phyloP scores from a whole-genome alignment of 306 rosid species.

The Castanea crenata region DNA sequence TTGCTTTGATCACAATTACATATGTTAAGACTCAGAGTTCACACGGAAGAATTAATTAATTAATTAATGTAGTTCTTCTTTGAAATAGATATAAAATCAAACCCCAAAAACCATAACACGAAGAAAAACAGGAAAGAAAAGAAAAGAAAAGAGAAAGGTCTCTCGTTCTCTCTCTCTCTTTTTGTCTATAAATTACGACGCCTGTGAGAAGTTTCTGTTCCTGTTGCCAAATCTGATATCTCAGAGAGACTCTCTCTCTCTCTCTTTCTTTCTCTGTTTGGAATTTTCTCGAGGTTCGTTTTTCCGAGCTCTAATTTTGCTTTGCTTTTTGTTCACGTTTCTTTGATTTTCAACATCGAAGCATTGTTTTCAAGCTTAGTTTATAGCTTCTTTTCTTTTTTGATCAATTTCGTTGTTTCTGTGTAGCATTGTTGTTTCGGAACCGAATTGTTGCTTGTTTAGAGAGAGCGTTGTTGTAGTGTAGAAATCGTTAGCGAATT shows the following conservation, averaged over 20 bases:
- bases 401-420: neutral
- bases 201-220: slow-evolving; percentile 32
- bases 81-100: neutral
- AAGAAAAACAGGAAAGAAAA: no score
- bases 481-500: neutral
- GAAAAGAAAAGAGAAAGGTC: no score
- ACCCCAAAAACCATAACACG: neutral
- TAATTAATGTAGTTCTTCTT: no score
- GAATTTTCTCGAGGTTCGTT: slow-evolving; percentile 41
- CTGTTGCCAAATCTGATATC: slow-evolving; percentile 14
- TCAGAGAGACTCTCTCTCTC: slow-evolving; percentile 5
- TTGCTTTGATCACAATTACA: no score
- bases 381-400: neutral
- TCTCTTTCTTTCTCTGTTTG: neutral
- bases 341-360: slow-evolving; percentile 5
- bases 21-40: no score
- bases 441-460: slow-evolving; percentile 8
- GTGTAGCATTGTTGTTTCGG: slow-evolving; percentile 13
- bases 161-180: slow-evolving; percentile 18
- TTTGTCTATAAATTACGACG: neutral
- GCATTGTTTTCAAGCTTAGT: slow-evolving; percentile 4
- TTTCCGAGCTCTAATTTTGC: slow-evolving; percentile 11
- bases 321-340: neutral
- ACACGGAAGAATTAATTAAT: no score
- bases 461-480: neutral